These are phyloP conservation scores for Raphanus sativus DNA, from an alignment of 345 rosid species.

Conservation along the genomic window DNA sequence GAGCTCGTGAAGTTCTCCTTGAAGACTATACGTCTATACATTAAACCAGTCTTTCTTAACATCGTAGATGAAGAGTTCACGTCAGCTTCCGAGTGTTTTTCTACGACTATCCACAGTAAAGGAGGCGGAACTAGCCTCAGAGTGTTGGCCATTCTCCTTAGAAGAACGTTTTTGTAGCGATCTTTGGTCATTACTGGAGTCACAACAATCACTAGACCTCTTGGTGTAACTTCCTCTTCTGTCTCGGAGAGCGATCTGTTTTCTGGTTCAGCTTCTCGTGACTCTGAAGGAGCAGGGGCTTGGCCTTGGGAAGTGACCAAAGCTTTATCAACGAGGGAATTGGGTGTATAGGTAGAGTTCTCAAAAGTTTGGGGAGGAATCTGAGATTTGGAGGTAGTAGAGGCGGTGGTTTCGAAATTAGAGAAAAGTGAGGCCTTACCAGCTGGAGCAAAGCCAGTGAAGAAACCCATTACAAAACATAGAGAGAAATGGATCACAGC, in stretches of 20 bases:
- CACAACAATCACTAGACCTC: constrained; percentile 59
- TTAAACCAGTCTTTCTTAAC: constrained; percentile 71
- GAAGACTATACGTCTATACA: constrained; percentile 76
- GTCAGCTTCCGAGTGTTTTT: constrained; percentile 44
- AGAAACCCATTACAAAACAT: constrained; percentile 87
- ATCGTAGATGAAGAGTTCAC: constrained; percentile 44
- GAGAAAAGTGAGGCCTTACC: constrained; percentile 51
- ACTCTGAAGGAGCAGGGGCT: constrained; percentile 29
- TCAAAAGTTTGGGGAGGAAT: constrained; percentile 37
- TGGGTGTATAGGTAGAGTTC: constrained; percentile 26
- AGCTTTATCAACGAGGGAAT: constrained; percentile 33
- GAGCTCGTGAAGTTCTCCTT: constrained; percentile 66
- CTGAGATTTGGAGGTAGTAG: constrained; percentile 33
- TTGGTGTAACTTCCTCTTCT: constrained; percentile 29
- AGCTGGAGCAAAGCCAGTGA: constrained; percentile 86
- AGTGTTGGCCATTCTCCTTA: constrained; percentile 70
- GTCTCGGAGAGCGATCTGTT: constrained; percentile 16
- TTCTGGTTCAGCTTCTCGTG: constrained; percentile 32
- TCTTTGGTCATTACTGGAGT: constrained; percentile 55
- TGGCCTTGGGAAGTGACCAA: constrained; percentile 32
- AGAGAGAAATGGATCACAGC: constrained; percentile 73
- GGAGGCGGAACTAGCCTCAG: constrained; percentile 68
- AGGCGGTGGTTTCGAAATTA: neutral
- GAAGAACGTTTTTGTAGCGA: constrained; percentile 45
- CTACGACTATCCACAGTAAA: constrained; percentile 78